Base-by-base conservation (phyloP, 148 eudicot species). In the Rhododendron molle region DNA sequence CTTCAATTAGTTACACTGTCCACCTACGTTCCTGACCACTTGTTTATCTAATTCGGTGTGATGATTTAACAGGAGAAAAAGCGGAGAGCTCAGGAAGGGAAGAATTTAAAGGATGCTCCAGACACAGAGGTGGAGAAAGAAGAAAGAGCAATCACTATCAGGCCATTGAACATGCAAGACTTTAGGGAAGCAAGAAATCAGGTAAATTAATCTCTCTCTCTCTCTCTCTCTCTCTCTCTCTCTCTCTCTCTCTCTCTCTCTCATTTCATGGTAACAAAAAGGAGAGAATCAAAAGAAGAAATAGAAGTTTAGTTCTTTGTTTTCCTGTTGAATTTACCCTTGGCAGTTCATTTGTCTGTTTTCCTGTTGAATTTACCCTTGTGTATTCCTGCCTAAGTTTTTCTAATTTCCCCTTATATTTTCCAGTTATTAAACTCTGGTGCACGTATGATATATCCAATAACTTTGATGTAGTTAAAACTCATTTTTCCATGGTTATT, bases 151-250 rank as follows among this genome's bases (percentile, higher is more conserved):
- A 88, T 95, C 49, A 92, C 92, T 5, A 88, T 95, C 20, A 91
- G 99, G 88, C 89, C 99, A 28, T 87, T 96, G 85, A 92, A 92
- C 86, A 89, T 93, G 90, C 91, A 90, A 54, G 99, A 96, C 86
- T 92, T 96, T 40, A 93, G 86, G 89, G 94, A 93, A 86, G 98
- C 96, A 5, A 96, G 91, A 88, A 91, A 89, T 76, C 98, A 96
- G 95, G 99, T 93, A 85, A 77, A 47, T 44, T 26, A 15, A 10
- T 32, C 81, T 74, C 6, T 52, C 69, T 30, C 76, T 69, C 16
- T 69, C 34, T 67, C 73, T 67, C 73, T 67, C 36, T 32, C 81
- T 76, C 6, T 52, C 15, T 32, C 81, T 74, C 6, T 52, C 69
- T 30, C 76, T 69, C 16, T 69, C 34, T 67, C 73, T 67, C 73